Evolutionary conservation across 2,329 filamentous ascomycete genomes (phyloP), one percentile per base, ranked within the genome.

Genomic region (Pestalotiopsis sp.): DNA sequence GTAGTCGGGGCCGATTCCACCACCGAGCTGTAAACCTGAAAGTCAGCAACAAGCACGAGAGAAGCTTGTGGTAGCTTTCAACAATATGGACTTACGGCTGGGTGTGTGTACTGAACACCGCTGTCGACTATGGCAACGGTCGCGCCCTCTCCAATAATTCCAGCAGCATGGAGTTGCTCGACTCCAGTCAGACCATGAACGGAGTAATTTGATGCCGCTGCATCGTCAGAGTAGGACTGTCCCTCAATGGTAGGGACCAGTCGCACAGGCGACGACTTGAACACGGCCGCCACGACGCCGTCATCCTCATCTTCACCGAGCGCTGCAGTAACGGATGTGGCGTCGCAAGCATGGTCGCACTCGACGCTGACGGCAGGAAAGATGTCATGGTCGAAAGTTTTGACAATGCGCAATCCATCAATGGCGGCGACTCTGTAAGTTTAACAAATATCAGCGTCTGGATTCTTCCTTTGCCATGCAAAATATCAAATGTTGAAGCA

Each of bases 111-210:
- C 65, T 75, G 70, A 39, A 75, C 69, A 12, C 73, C 74, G 14
- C 70, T 73, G 61, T 76, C 74, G 6, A 76, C 70, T n/a, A 74
- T 62, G 0, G 74, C 74, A 25, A 75, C 68, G 0, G 63, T 72
- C 17, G 73, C 74, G n/a, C 74, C 73, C 25, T 71, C 70, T n/a
- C 74, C 74, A 12, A 74, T 65, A 25, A 76, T 72, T 3, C 73
- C 74, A 25, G 68, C 69, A 31, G 69, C 65, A 11, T 75, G 73
- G 11, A 76, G 67, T 52, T 72, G 69, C 45, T 70, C 73, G 2
- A 75, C 74, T 4, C 74, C 74, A 9, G 73, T 76, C 4, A 69
- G 57, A 17, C 69, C 71, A 56, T 76, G 74, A 2, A 75, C 70
- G 0, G 73, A 73, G 69, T 75, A 75, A 61, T 72, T 72, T 0